Evolutionary conservation across 2,329 filamentous ascomycete species (phyloP).

Genomic region (Cephalotrichum gorgonifer): DNA sequence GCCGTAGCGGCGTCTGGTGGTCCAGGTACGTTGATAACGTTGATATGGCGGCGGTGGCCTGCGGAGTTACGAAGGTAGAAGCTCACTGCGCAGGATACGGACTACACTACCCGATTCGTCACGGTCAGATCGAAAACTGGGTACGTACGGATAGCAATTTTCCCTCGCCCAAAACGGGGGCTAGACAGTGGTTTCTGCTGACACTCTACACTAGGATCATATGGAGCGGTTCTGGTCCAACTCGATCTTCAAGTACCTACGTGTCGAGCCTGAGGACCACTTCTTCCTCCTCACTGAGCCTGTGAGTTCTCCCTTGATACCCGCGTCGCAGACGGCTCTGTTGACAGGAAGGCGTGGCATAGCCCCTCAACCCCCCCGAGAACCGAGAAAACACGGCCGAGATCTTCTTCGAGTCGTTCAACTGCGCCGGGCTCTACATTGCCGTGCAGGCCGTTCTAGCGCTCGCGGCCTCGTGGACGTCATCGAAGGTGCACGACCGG

Average conservation of each 20-base stretch:
- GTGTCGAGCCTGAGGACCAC: conserved; percentile 97
- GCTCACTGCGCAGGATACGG: conserved; percentile 60
- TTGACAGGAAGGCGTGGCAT: conserved; percentile 2
- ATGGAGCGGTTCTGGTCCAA: conserved; percentile 99
- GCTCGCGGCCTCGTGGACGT: conserved; percentile 95
- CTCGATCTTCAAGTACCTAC: conserved; percentile 98
- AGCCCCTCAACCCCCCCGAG: conserved; percentile 96
- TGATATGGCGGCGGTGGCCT: background rate
- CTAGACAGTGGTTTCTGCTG: conserved; percentile 5
- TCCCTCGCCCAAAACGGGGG: background rate
- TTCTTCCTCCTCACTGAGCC: conserved; percentile 97
- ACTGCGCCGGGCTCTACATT: conserved; percentile 97
- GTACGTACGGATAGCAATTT: conserved; percentile 36
- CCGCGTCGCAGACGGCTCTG: background rate
- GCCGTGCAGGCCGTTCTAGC: conserved; percentile 96
- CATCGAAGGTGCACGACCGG: conserved; percentile 91
- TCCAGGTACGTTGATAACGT: conserved; percentile 52
- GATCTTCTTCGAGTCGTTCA: conserved; percentile 99
- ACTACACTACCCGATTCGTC: conserved; percentile 92
- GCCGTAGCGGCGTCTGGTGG: conserved; percentile 75
- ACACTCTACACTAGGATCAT: conserved; percentile 57
- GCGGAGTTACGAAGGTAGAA: background rate
- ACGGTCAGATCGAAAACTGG: conserved; percentile 99
- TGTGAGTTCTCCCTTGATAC: conserved; percentile 38
- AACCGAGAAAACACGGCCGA: conserved; percentile 98